phyloP scores from a whole-genome alignment of 148 eudicot genomes.

The Camellia granthamiana region DNA sequence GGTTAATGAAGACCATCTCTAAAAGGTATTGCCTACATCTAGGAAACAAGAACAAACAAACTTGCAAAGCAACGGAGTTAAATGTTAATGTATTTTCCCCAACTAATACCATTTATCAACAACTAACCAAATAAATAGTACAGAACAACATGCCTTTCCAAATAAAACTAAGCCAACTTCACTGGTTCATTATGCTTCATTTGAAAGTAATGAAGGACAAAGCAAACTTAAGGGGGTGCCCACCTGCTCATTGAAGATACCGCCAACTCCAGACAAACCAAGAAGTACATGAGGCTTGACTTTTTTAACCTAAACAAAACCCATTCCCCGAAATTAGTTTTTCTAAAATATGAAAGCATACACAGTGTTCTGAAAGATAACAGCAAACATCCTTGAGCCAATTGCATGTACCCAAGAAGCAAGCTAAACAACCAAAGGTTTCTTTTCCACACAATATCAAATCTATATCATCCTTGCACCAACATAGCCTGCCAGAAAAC shows the following conservation, averaged over 20 bases:
- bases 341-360: constrained; percentile 8
- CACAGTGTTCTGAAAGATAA: neutral
- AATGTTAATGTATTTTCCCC: neutral
- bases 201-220: neutral
- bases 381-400: neutral
- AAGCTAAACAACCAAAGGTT: neutral
- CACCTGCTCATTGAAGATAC: constrained; percentile 89
- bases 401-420: constrained; percentile 6
- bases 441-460: constrained; percentile 11
- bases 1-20: no score
- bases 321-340: constrained; percentile 18
- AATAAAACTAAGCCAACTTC: neutral
- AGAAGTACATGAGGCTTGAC: constrained; percentile 97
- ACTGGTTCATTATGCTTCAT: neutral
- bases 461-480: neutral
- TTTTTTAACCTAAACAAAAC: constrained; percentile 64
- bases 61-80: neutral
- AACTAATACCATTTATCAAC: neutral
- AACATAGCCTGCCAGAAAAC: neutral
- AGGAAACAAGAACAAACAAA: neutral
- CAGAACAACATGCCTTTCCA: constrained; percentile 1
- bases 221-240: constrained; percentile 9
- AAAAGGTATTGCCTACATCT: no score
- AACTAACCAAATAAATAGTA: neutral
- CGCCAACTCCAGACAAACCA: constrained; percentile 98